These are phyloP conservation scores for Backusella macrospora DNA, from an alignment of 192 early-diverging fungal species.

Conservation along the genomic window DNA sequence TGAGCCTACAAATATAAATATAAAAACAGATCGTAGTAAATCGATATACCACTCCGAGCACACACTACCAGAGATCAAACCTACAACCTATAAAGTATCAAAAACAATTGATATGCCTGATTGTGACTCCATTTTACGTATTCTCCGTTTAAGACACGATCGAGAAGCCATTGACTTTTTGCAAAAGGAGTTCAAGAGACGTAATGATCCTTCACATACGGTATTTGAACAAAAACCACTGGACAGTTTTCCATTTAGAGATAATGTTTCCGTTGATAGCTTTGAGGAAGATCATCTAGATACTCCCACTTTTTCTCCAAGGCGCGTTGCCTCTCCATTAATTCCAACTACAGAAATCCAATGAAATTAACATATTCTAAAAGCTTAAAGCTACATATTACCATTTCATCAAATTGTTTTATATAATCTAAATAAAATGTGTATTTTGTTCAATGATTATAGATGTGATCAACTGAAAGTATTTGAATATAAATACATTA, in stretches of 20 bases:
- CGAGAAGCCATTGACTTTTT: slow-evolving; percentile 45
- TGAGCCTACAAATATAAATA: slow-evolving; percentile 33
- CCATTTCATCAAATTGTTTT: too few relatives aligned
- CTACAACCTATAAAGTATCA: neutral
- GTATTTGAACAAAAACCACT: neutral
- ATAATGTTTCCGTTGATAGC: neutral
- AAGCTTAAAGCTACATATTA: too few relatives aligned
- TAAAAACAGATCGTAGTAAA: slow-evolving; percentile 39
- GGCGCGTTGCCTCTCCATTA: neutral
- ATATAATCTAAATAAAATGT: too few relatives aligned
- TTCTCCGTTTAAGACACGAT: slow-evolving; percentile 49
- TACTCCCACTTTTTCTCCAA: neutral
- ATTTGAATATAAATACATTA: too few relatives aligned
- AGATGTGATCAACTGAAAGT: too few relatives aligned
- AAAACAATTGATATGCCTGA: slow-evolving; percentile 44
- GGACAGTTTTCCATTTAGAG: neutral
- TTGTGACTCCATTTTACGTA: slow-evolving; percentile 51
- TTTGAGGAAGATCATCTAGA: neutral
- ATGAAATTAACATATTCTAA: neutral
- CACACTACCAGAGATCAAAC: slow-evolving; percentile 24
- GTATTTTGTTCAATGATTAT: too few relatives aligned
- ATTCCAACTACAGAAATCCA: neutral
- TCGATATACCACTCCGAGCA: slow-evolving; percentile 41
- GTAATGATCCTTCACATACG: slow-evolving; percentile 3
- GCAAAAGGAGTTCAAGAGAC: slow-evolving; percentile 35